These are phyloP conservation scores for Mortierella hygrophila DNA, from an alignment of 192 early-diverging fungal species.

Conservation along the genomic window DNA sequence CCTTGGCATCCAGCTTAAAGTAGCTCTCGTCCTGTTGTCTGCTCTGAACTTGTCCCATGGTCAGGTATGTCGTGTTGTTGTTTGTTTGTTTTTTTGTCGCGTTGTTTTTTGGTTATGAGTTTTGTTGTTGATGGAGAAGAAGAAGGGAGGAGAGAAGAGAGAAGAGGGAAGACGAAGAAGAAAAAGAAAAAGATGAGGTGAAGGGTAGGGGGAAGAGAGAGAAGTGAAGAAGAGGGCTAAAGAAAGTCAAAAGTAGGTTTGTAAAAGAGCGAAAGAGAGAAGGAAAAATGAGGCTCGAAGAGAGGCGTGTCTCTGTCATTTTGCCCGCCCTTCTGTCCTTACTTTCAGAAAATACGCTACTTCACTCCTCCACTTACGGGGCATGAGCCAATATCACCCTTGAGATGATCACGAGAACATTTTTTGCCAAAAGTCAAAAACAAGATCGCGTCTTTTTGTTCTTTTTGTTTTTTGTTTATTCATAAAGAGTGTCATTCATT, in stretches of 20 bases:
- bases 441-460: neutral
- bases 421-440: neutral
- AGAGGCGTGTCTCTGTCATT: neutral
- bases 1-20: constrained; percentile 33
- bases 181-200: neutral
- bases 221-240: neutral
- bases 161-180: neutral
- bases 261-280: neutral
- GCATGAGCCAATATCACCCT: neutral
- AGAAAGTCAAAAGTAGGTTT: neutral
- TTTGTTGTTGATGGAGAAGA: neutral
- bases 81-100: neutral
- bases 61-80: neutral
- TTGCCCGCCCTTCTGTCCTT: neutral
- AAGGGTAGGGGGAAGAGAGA: neutral
- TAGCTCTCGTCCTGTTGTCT: constrained; percentile 35
- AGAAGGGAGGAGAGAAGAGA: neutral
- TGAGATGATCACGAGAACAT: neutral
- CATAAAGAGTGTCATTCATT: neutral
- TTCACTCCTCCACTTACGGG: constrained; percentile 5
- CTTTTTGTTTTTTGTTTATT: constrained; percentile 8
- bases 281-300: too few relatives aligned
- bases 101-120: neutral
- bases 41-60: constrained; percentile 57
- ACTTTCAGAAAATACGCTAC: neutral